Base-by-base conservation (phyloP, 2,329 filamentous ascomycete genomes). In the Blastomyces percursus region DNA sequence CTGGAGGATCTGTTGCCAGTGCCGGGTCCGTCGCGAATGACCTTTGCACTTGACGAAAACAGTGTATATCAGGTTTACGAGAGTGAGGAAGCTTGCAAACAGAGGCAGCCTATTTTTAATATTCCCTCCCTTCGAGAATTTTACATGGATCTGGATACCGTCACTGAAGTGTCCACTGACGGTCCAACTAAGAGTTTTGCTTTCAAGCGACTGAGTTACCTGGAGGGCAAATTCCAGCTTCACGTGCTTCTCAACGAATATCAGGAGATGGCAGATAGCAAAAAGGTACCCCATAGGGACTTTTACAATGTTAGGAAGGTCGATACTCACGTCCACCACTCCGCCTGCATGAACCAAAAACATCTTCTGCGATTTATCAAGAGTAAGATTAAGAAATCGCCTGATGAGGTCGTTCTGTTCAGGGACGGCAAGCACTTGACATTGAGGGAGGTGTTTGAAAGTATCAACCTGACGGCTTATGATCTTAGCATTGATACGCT, bases 301-400 rank as follows among this genome's bases (percentile, higher is more conserved):
- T 99, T 99, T 73, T 99, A 99, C 80, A 99, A 99, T 72, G 94
- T 99, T 58, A 85, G 94, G 72, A 99, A 99, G 75, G 94, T 99
- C 59, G 94, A 99, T 73, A 99, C 94, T 9, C 94, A 99, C 81
- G 94, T 99, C 69, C 94, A 99, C 73, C 94, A 99, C 75, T 99
- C 94, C 19, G 94, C 94, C 30, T 99, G 94, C 74, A 99, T 99
- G 94, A 99, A 99, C 73, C 94, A 99, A 76, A 99, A 99, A 77
- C 94, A 99, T 82, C 79, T 99, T 63, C 80, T 99, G 64, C 90
- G 94, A 61, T 99, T 99, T 77, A 99, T 99, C 80, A 99, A 99
- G 78, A 96, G 91, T 77, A 99, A 99, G 78, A 96, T 99, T 91
- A 97, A 96, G 83, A 99, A 96, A 76, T 94, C 85, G 21, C 91